Conservation (phyloP, 176 grass and related monocot species). For the Phoenix roebelenii region DNA sequence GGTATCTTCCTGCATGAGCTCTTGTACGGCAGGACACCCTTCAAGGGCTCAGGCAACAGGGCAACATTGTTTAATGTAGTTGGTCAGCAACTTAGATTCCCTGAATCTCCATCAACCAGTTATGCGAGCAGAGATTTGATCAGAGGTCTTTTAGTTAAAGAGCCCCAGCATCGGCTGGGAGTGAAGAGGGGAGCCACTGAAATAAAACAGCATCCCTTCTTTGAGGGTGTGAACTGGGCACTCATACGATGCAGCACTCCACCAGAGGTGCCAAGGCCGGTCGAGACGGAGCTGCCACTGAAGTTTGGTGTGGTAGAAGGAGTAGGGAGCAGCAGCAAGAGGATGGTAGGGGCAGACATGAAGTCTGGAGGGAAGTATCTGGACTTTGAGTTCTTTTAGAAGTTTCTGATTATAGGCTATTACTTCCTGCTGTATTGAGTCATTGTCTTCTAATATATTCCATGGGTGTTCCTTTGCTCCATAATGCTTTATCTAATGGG, state of each 20-base stretch:
- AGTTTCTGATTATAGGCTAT: not conserved
- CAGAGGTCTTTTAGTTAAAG: constrained; percentile 47
- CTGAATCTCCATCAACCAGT: constrained; percentile 42
- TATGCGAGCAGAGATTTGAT: constrained; percentile 46
- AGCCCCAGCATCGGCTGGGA: constrained; percentile 47
- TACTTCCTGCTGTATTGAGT: not conserved
- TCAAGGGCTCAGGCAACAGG: constrained; percentile 60
- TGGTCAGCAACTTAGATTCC: constrained; percentile 57
- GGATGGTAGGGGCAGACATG: constrained; percentile 15
- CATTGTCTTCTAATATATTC: not conserved
- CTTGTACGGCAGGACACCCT: constrained; percentile 60
- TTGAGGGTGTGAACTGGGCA: constrained; percentile 59
- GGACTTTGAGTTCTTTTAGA: constrained; percentile 61
- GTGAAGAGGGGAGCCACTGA: constrained; percentile 51
- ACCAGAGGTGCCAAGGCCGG: constrained; percentile 43
- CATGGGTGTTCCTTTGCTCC: not conserved
- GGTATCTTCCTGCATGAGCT: constrained; percentile 67
- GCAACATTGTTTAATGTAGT: constrained; percentile 71
- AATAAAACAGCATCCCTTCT: constrained; percentile 70
- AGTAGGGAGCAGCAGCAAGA: constrained; percentile 32
- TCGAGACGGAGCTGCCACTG: constrained; percentile 7
- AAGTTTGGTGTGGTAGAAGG: constrained; percentile 16
- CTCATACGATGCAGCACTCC: constrained; percentile 63
- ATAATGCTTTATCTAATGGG: not conserved
- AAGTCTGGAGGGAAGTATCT: constrained; percentile 52